Evolutionary conservation across 768 basidiomycete genomes (phyloP).

Genomic region (Calocera cornea): DNA sequence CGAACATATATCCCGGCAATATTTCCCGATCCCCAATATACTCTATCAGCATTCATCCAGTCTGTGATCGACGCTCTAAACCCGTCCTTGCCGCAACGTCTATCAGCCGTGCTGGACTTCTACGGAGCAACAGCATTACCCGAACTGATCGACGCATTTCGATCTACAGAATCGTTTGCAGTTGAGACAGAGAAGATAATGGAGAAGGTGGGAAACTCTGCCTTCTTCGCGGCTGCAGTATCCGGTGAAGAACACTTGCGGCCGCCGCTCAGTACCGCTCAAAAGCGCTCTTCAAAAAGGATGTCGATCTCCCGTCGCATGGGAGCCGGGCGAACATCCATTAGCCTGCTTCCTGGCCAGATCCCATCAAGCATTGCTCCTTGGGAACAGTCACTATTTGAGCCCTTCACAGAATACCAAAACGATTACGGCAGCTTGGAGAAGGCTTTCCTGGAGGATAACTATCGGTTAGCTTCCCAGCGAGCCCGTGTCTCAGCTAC

Average conservation of each 20-base stretch:
- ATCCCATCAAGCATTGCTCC: slow-evolving; percentile 9
- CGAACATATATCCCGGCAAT: slow-evolving; percentile 62
- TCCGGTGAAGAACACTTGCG: slow-evolving; percentile 9
- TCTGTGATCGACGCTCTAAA: slow-evolving; percentile 65
- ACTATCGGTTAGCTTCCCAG: slow-evolving; percentile 32
- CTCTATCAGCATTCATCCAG: slow-evolving; percentile 69
- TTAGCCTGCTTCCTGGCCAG: slow-evolving; percentile 34
- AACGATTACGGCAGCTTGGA: slow-evolving; percentile 72
- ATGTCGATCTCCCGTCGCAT: slow-evolving; percentile 26
- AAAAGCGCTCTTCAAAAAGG: slow-evolving; percentile 18
- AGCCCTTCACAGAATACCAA: slow-evolving; percentile 88
- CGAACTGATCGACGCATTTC: slow-evolving; percentile 57
- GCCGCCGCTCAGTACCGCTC: slow-evolving; percentile 12
- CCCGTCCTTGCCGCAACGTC: slow-evolving; percentile 68
- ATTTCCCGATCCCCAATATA: slow-evolving; percentile 70
- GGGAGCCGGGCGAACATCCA: slow-evolving; percentile 19
- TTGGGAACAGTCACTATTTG: slow-evolving; percentile 88
- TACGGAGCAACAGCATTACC: slow-evolving; percentile 49
- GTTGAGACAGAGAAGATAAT: slow-evolving; percentile 56
- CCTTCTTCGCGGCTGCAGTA: slow-evolving; percentile 19
- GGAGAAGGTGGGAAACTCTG: slow-evolving; percentile 46
- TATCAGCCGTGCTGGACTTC: slow-evolving; percentile 53
- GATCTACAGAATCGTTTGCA: slow-evolving; percentile 73
- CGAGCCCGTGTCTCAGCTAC: slow-evolving; percentile 16
- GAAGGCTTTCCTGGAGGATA: slow-evolving; percentile 48